Conservation (phyloP, 371 early-diverging fungal species). For the Mucor velutinosus region DNA sequence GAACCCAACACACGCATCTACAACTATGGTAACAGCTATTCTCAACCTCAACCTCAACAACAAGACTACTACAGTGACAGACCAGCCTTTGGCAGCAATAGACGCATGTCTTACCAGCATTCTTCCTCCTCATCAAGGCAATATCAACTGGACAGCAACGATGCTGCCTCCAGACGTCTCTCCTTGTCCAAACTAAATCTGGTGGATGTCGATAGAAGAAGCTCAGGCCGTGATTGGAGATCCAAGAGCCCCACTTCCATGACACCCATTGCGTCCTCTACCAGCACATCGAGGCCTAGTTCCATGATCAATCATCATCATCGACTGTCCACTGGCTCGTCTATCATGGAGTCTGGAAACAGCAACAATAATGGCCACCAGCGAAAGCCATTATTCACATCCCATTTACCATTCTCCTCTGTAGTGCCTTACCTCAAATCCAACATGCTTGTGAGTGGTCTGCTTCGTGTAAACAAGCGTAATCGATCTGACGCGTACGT, state of each 20-base stretch:
- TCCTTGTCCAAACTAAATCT: conserved; percentile 1
- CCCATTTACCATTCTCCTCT: conserved; percentile 59
- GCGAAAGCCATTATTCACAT: conserved; percentile 55
- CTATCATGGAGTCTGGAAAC: background rate
- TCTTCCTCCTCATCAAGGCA: background rate
- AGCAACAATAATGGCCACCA: conserved; percentile 12
- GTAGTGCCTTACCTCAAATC: conserved; percentile 48
- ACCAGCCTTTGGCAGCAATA: background rate
- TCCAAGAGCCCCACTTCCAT: background rate
- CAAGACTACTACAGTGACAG: background rate
- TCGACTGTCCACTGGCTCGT: conserved; percentile 11
- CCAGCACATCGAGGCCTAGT: background rate
- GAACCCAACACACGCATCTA: conserved; percentile 38
- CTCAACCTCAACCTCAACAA: background rate
- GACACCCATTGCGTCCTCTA: background rate
- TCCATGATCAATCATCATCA: conserved; percentile 8
- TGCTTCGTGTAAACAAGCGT: conserved; percentile 81
- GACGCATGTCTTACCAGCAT: conserved; percentile 15
- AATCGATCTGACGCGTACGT: conserved; percentile 87
- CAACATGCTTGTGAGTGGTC: conserved; percentile 59
- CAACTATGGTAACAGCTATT: background rate
- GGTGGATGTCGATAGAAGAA: conserved; percentile 1
- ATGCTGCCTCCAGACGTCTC: background rate
- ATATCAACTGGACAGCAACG: background rate
- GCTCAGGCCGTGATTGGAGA: conserved; percentile 4